Conservation (phyloP, 352 stramenopile genomes). For the Phytopythium mirpurense region DNA sequence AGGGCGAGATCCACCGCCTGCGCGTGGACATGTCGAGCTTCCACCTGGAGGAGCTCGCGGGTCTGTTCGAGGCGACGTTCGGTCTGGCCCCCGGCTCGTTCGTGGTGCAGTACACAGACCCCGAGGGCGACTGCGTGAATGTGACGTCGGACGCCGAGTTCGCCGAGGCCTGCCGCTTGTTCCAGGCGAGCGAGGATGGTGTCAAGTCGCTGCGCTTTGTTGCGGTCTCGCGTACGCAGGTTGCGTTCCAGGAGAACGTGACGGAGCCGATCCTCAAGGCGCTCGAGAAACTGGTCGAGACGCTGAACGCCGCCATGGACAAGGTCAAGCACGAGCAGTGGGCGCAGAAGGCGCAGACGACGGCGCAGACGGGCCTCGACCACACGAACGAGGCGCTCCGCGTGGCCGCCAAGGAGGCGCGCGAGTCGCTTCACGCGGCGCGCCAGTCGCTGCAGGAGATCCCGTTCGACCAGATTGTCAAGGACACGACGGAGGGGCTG, state of each 20-base stretch:
- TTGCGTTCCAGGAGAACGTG: conserved; percentile 78
- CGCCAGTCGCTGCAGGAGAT: conserved; percentile 71
- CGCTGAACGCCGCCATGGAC: conserved; percentile 69
- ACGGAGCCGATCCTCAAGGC: conserved; percentile 73
- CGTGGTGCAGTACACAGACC: conserved; percentile 79
- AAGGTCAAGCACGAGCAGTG: conserved; percentile 82
- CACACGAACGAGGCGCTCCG: conserved; percentile 66
- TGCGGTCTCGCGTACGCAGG: conserved; percentile 49
- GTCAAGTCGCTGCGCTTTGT: conserved; percentile 62
- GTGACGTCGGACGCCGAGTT: conserved; percentile 70
- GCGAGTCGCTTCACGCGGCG: conserved; percentile 43
- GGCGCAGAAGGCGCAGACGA: conserved; percentile 38
- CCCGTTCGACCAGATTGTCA: conserved; percentile 76
- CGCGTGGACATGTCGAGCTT: conserved; percentile 54
- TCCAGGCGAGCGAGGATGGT: conserved; percentile 25
- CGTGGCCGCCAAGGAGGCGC: conserved; percentile 44
- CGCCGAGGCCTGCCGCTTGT: conserved; percentile 51
- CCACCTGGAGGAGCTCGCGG: conserved; percentile 35
- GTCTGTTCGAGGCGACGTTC: conserved; percentile 63
- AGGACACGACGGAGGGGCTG: conserved; percentile 64
- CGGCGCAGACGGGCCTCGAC: conserved; percentile 41
- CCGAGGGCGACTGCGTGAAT: conserved; percentile 67
- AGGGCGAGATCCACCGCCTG: conserved; percentile 82
- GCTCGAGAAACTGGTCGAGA: conserved; percentile 79
- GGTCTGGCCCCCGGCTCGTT: conserved; percentile 35